These are phyloP conservation scores for Populus simonii DNA, from an alignment of 345 rosid species.

Conservation along the genomic window DNA sequence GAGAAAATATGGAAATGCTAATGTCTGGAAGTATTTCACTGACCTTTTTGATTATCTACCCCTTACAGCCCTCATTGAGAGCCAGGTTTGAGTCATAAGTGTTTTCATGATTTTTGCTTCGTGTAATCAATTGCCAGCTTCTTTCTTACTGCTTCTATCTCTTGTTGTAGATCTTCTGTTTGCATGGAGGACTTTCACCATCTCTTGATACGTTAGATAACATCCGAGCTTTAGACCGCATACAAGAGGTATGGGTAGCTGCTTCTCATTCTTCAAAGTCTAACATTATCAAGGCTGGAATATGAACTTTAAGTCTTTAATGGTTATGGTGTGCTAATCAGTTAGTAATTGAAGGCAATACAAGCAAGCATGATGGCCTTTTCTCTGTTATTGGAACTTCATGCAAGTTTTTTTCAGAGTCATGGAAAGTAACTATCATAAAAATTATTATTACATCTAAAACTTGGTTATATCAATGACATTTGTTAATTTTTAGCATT, in stretches of 20 bases:
- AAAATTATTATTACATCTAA: not conserved
- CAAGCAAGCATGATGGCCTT: not conserved
- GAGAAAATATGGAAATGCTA: conserved; percentile 95
- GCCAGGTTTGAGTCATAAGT: conserved; percentile 56
- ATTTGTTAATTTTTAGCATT: not conserved
- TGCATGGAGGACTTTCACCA: conserved; percentile 95
- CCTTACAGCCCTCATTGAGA: conserved; percentile 89
- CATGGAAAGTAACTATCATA: not conserved
- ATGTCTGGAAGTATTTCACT: conserved; percentile 91
- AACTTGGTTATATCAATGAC: not conserved
- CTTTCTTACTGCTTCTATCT: conserved; percentile 6
- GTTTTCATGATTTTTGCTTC: conserved; percentile 1
- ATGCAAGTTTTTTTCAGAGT: not conserved
- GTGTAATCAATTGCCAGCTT: not conserved
- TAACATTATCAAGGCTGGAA: not conserved
- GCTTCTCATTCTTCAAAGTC: not conserved
- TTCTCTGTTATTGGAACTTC: not conserved
- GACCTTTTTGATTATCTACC: conserved; percentile 92
- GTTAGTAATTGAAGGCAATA: not conserved
- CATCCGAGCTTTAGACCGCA: conserved; percentile 89
- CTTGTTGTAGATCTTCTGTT: conserved; percentile 66
- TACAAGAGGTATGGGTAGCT: conserved; percentile 61
- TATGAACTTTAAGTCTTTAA: not conserved
- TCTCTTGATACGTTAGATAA: conserved; percentile 92
- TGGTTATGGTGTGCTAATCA: conserved; percentile 1